Evolutionary conservation across 2,329 filamentous ascomycete genomes (phyloP), one percentile per base, ranked within the genome.

Genomic region (Alternaria sp.): DNA sequence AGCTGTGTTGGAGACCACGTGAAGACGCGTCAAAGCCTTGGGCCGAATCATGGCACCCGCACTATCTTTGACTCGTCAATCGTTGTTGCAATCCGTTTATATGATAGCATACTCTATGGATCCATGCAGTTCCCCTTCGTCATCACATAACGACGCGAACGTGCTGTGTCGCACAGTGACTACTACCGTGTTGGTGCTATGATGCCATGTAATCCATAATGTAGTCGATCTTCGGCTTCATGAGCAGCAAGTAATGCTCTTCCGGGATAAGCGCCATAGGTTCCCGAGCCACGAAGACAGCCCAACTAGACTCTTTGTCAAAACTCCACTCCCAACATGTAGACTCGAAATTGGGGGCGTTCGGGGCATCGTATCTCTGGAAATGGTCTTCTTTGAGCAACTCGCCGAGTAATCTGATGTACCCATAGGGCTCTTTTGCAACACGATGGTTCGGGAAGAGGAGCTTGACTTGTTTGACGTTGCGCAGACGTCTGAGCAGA

Each of bases 311-410:
- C 2, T 64, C 46, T 1, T 68, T 57, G 64, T 79, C 72, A 57
- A 71, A 80, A 3, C 55, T 66, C 80, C 81, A 82, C 7, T 65
- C 66, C 81, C 81, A 83, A 80, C 81, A 82, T 1, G 72, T 77
- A 13, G 59, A 59, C 57, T 80, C 79, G 5, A 69, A n/a, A 15
- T 70, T 65, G 0, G 76, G 73, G 3, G 75, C 75, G 10, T 51
- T 57, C 3, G 62, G 65, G 1, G 69, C 74, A 54, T 79, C 77
- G 61, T 81, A 83, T 44, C 81, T 69, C 54, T 81, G 74, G 13
- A 74, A 71, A 62, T 82, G 80, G 64, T 83, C 81, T 23, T 77
- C 72, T 56, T 81, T 81, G 63, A 83, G 61, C 6, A 83, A 73
- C 17, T 78, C 64, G 1, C 79, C 79, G n/a, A 82, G 61, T 0